Percentiles rank a stretch among this genome's conserved stretches.
Evolutionary conservation across 2,329 filamentous ascomycete genomes (phyloP).

Genomic region (Xylaria sp.): DNA sequence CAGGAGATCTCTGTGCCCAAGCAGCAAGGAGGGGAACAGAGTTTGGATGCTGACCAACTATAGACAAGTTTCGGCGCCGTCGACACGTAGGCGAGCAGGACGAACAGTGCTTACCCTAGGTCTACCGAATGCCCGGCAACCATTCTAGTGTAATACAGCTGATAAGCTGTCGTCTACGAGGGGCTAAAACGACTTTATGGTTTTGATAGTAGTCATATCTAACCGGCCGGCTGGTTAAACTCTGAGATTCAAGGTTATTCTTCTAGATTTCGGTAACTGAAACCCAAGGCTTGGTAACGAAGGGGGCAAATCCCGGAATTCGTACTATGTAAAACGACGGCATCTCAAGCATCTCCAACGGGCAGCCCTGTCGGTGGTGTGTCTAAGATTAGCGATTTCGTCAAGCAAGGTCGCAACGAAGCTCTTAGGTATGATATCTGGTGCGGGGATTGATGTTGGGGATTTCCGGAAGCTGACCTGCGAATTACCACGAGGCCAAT

Average conservation of each 20-base stretch:
- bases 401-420: conserved; percentile 12
- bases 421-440: too few species aligned
- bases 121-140: conserved; percentile 5
- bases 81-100: conserved; percentile 17
- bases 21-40: conserved; percentile 18
- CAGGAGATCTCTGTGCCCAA: neutral
- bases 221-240: too few species aligned
- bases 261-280: too few species aligned
- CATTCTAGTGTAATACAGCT: neutral
- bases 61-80: conserved; percentile 24
- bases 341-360: neutral
- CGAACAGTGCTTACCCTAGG: conserved; percentile 6
- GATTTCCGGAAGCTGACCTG: conserved; percentile 25
- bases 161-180: neutral
- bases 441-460: conserved; percentile 26
- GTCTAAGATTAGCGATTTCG: neutral
- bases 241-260: too few species aligned
- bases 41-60: conserved; percentile 26
- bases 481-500: conserved; percentile 15
- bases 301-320: neutral
- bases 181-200: neutral
- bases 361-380: neutral
- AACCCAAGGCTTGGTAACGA: too few species aligned
- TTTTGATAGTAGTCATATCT: neutral
- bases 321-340: neutral